phyloP scores from a whole-genome alignment of 306 rosid genomes.

The Clitoria ternatea region DNA sequence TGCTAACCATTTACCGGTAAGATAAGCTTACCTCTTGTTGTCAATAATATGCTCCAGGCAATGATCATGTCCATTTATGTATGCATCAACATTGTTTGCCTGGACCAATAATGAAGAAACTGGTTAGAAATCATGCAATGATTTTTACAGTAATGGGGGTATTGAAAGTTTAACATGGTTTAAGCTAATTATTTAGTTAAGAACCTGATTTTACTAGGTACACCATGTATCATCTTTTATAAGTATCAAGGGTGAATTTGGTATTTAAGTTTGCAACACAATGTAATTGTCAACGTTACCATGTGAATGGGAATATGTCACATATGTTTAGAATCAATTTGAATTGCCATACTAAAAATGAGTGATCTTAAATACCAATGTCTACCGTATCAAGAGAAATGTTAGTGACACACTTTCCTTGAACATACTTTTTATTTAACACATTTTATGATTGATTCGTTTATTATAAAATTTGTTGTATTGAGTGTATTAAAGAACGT shows the following conservation, averaged over 20 bases:
- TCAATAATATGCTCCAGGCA: slow-evolving; percentile 72
- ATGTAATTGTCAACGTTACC: too few species aligned
- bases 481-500: too few species aligned
- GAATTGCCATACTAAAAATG: neutral
- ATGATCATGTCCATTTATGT: slow-evolving; percentile 88
- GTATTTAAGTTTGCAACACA: neutral
- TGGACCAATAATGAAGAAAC: slow-evolving; percentile 25
- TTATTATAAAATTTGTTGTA: too few species aligned
- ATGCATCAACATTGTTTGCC: slow-evolving; percentile 62
- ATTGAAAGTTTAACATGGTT: neutral
- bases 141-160: neutral
- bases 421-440: too few species aligned
- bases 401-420: too few species aligned
- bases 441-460: too few species aligned
- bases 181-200: neutral
- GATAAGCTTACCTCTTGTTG: slow-evolving; percentile 39
- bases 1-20: slow-evolving; percentile 1
- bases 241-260: neutral
- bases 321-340: slow-evolving; percentile 3
- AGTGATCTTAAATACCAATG: neutral
- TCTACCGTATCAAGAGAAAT: too few species aligned
- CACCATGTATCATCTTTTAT: too few species aligned
- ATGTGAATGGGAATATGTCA: too few species aligned
- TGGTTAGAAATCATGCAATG: neutral
- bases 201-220: neutral